Base-by-base conservation (phyloP, 2,329 filamentous ascomycete genomes). In the Sporothrix schenckii region DNA sequence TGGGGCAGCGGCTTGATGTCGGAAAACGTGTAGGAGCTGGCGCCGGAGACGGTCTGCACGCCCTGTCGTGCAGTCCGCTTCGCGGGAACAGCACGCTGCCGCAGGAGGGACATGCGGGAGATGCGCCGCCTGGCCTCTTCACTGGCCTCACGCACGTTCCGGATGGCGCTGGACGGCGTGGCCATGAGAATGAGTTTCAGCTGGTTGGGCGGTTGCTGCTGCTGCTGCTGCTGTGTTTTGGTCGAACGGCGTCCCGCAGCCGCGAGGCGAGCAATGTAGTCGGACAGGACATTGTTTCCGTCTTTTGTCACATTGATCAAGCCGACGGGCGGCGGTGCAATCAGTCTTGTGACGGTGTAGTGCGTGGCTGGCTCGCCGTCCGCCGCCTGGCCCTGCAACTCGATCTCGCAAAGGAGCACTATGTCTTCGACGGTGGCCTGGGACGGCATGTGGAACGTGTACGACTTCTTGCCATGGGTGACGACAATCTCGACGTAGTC, bases 1-100 rank as follows among this genome's bases (percentile, higher is more conserved):
- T 94, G 89, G 0, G 87, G 82, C 0, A 99, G 85, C 0, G 94
- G 92, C 0, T 89, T 86, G 0, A 98, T 83, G 0, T 88, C 87
- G 73, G 90, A 86, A 81, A 99, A 99, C 0, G 92, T 97, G 81
- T 97, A 97, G 4, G 39, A 52, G 50, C 24, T 60, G 24, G 84
- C 82, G 71, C 90, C 86, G n/a, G 88, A 87, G 77, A 76, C 77
- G 82, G 83, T 72, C 79, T 77, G 70, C 71, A 74, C 56, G 75
- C 24, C 78, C 27, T 69, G 76, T 80, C 72, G 54, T 68, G 66
- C 11, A 1, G 68, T 63, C 47, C 27, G 44, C 10, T 39, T 30
- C 3, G 68, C 69, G 0, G 53, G 65, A 1, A 70, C 65, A 34
- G 66, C 68, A 0, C 53, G 66, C 0, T 66, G 66, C 2, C 73